Base-by-base conservation (phyloP, 305 asterid genomes). In the Solanum aculeatissimum region DNA sequence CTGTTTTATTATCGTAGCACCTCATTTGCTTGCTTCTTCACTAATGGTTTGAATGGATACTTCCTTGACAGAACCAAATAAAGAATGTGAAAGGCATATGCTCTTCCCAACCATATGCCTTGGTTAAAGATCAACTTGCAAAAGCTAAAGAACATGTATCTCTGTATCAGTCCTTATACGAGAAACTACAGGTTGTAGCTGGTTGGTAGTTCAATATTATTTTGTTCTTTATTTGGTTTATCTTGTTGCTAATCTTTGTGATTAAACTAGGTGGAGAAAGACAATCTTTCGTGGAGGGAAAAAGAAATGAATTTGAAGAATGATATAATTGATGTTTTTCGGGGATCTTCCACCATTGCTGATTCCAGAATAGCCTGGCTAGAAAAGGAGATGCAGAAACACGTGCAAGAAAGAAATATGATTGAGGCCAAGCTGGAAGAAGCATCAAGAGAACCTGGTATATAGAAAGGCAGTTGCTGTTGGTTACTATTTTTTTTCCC, bases 391-490 rank as follows among this genome's bases (percentile, higher is more conserved):
- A 90, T 94, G 83, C 91, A 89, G 89, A 91, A 90, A 87, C 91
- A 84, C 83, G 72, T 85, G 27, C 89, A 91, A 79, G 94, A 91
- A 84, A 94, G 91, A 88, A 91, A 86, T 78, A 79, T 83, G 81
- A 90, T 95, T 80, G 93, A 93, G 83, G 78, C 81, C 84, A 95
- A 92, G 91, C 91, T 94, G 91, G 93, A 87, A 86, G 93, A 93
- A 86, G 97, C 98, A 82, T 90, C 93, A 85, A 91, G 88, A 91
- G 98, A 96, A 89, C 98, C 92, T 74, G 97, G 99, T 97, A 88
- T 78, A 80, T 32, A 81, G 88, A 49, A 83, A 25, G 32, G 58
- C 51, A 54, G 23, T 80, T 72, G 72, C n/a, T 70, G 63, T 29
- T 58, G 53, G 68, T 83, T 70, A 78, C 79, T 58, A 58, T 80